Percentiles rank a stretch among this genome's conserved stretches.
Conservation (phyloP, 805 yeast species). For the Candida sakaeoensis region DNA sequence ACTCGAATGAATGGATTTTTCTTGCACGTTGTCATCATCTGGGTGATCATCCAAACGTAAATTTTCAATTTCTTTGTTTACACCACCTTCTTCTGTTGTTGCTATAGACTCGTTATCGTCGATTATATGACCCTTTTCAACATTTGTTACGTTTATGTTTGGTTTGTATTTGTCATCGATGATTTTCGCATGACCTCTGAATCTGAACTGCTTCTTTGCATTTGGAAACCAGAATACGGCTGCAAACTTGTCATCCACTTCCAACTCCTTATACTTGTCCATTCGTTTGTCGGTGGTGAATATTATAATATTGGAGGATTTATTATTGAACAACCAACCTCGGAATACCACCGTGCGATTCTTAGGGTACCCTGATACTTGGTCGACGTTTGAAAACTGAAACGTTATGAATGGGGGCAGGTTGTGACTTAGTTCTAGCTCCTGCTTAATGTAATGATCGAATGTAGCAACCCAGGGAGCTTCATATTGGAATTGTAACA, state of each 20-base stretch:
- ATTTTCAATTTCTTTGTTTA: not conserved
- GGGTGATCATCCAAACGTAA: not conserved
- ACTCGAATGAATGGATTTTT: slow-evolving; percentile 8
- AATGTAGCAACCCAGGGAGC: slow-evolving; percentile 64
- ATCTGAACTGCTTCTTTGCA: slow-evolving; percentile 64
- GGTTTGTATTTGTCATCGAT: slow-evolving; percentile 33
- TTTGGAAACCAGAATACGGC: slow-evolving; percentile 71
- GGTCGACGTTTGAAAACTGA: slow-evolving; percentile 65
- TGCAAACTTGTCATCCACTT: slow-evolving; percentile 57
- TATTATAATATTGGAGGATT: slow-evolving; percentile 60
- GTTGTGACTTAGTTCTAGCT: slow-evolving; percentile 22
- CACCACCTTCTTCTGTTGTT: slow-evolving; percentile 1
- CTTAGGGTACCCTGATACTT: slow-evolving; percentile 47
- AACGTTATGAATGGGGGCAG: slow-evolving; percentile 53
- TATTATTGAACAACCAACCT: slow-evolving; percentile 72
- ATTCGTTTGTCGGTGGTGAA: slow-evolving; percentile 72
- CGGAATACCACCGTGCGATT: slow-evolving; percentile 69
- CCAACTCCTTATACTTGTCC: slow-evolving; percentile 53
- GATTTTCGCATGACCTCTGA: slow-evolving; percentile 61
- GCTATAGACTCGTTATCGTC: slow-evolving; percentile 7
- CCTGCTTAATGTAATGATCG: slow-evolving; percentile 48
- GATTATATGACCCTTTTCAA: slow-evolving; percentile 15
- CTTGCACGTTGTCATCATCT: slow-evolving; percentile 3
- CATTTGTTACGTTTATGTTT: slow-evolving; percentile 24
- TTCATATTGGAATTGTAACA: slow-evolving; percentile 8